Base-by-base conservation (phyloP, 148 eudicot genomes). In the Nepenthes gracilis region DNA sequence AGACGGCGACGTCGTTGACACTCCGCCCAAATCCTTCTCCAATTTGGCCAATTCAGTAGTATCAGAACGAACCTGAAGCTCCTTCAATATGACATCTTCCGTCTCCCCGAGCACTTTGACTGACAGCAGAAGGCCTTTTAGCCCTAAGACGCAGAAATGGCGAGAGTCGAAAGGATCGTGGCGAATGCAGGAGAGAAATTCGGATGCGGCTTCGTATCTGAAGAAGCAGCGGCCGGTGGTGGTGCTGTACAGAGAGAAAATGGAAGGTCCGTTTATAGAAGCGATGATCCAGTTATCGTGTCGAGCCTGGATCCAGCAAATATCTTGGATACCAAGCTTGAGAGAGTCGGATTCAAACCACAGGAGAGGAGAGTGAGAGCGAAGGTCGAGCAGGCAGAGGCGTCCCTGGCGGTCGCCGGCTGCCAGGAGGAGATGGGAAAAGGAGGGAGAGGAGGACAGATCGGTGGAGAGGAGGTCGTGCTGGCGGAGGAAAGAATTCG, bases 321-420 rank as follows among this genome's bases (percentile, higher is more conserved):
- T 72, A 48, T 93, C 99, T 64, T 93, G 99, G 37, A 93, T 70
- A 1, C 99, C 99, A 1, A 77, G 65, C 57, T 88, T 84, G 9
- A 69, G 47, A 5, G 69, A 13, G 43, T 58, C 57, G 2, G 43
- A 14, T 3, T 83, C 84, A 52, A 83, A 78, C 76, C 80, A 80
- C 10, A 86, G 59, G 5, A 79, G 14, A 4, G 85, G 78, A 2
- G 85, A 68, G 11, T 70, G 72, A 6, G 73, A 69, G 10, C 80
- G 80, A 62, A 82, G 69, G 53, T 84, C 96, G 43, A 92, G 57
- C 50, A 92, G 74, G 11, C 77, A 77, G 47, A 92, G 68, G 13
- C 98, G 74, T 2, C 98, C 98, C 2, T 88, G 98, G 12, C 96
- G 88, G 34, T 92, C 98, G 1, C 96, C 98, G 54, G 78, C 87